Evolutionary conservation across 805 yeast genomes (phyloP).

Genomic region (Metahyphopichia silvanorum): DNA sequence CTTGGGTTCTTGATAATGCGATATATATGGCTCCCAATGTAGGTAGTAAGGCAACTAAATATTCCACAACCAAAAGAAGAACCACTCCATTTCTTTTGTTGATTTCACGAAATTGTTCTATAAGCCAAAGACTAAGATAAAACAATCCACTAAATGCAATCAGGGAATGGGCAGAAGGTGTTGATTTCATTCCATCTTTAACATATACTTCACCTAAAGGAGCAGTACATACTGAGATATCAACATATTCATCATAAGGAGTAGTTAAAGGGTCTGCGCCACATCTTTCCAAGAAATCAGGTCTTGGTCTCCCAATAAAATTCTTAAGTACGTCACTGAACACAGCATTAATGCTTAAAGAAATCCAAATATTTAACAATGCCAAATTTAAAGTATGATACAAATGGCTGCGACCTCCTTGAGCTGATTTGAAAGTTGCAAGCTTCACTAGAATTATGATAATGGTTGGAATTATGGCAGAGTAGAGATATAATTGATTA

Average conservation of each 20-base stretch:
- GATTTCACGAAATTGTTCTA: constrained; percentile 19
- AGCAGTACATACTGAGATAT: constrained; percentile 28
- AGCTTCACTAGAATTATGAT: constrained; percentile 12
- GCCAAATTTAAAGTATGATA: constrained; percentile 26
- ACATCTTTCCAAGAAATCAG: constrained; percentile 42
- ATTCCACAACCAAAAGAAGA: neutral
- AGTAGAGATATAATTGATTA: constrained; percentile 24
- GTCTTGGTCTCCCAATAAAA: constrained; percentile 41
- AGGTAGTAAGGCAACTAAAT: constrained; percentile 9
- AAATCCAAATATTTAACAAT: constrained; percentile 25
- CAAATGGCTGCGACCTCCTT: constrained; percentile 1
- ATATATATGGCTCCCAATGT: constrained; percentile 26
- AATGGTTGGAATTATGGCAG: constrained; percentile 23
- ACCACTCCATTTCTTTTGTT: neutral
- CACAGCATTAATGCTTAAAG: constrained; percentile 25
- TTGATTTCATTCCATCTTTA: constrained; percentile 37
- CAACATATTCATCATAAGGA: constrained; percentile 22
- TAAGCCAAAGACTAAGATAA: constrained; percentile 30
- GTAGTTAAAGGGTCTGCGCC: constrained; percentile 21
- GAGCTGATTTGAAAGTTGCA: constrained; percentile 1
- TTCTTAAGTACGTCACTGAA: constrained; percentile 36
- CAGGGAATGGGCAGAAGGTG: constrained; percentile 41
- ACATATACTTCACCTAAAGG: constrained; percentile 26
- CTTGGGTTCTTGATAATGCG: constrained; percentile 31
- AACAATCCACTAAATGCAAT: constrained; percentile 30